A percentile compares a stretch with the other conserved stretches of the same genome.
Evolutionary conservation across 345 rosid species (phyloP).

Genomic region (Psidium guajava): DNA sequence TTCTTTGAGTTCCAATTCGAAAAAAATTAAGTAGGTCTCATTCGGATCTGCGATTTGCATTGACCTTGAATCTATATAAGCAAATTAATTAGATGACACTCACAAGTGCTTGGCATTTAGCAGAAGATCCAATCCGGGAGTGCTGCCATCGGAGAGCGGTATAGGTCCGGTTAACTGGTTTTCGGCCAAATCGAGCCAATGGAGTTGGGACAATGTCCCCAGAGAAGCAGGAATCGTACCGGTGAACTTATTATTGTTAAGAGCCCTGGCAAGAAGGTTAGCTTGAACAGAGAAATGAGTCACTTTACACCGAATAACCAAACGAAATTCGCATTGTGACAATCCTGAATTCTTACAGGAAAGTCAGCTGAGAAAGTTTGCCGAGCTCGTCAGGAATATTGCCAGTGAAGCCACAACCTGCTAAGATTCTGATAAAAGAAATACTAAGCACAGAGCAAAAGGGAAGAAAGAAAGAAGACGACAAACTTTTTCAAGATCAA

Average conservation of each 20-base stretch:
- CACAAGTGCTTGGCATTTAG: conserved; percentile 79
- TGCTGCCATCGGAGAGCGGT: conserved; percentile 39
- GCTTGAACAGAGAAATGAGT: not conserved
- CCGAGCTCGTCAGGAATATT: conserved; percentile 70
- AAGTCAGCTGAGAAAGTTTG: conserved; percentile 51
- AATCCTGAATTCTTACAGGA: conserved; percentile 39
- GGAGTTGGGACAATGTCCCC: conserved; percentile 67
- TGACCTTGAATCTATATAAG: not conserved
- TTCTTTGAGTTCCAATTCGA: not conserved
- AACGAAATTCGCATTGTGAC: not conserved
- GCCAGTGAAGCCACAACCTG: conserved; percentile 75
- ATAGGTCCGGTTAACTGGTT: conserved; percentile 64
- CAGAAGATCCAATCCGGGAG: conserved; percentile 72
- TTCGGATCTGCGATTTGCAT: not conserved
- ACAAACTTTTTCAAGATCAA: not conserved
- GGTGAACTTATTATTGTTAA: conserved; percentile 68
- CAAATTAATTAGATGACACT: conserved; percentile 4
- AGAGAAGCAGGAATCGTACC: conserved; percentile 68
- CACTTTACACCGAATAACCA: not conserved
- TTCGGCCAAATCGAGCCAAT: conserved; percentile 82
- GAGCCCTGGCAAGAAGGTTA: conserved; percentile 46
- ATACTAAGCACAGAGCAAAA: not conserved
- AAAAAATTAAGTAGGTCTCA: not conserved
- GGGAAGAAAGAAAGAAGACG: not conserved
- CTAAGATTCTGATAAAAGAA: conserved; percentile 47